Base-by-base conservation (phyloP, 2,329 filamentous ascomycete genomes). In the Didymella pomorum region DNA sequence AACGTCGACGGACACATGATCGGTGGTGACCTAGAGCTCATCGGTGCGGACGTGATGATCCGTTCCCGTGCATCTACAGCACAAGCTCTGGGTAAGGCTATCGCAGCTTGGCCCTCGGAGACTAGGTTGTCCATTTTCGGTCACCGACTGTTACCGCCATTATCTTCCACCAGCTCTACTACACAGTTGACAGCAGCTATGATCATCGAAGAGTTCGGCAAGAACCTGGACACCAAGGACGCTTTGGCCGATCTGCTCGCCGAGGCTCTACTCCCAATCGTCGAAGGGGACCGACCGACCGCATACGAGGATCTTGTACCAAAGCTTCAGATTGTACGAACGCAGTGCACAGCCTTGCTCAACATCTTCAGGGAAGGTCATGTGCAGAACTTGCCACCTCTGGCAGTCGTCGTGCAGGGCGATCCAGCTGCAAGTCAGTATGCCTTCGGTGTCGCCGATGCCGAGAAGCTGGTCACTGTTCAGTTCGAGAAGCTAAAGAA, bases 1-100 rank as follows among this genome's bases (percentile, higher is more conserved):
- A 97, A 99, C 75, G 92, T 99, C 18, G 95, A 99, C 75, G 95
- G 93, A 10, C 93, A 96, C 67, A 97, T 99, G 89, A 93, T 99
- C 82, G 91, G 94, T 73, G 95, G 96, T 50, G 96, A 99, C 70
- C 89, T 98, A 45, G 96, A 99, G 72, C 83, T 99, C 41, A 93
- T 99, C 25, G 93, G 95, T 29, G 86, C 90, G 69, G 95, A 99
- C 60, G 89, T 89, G 7, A 86, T 99, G 76, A 87, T 98, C 48
- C 88, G 94, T 61, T 97, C 93, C 8, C 91, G 94, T 66, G 89
- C 96, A n/a, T 90, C 87, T 58, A 92, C 93, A 12, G 91, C 94
- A 20, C 88, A 86, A 71, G 95, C 95, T 2, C 87, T 99, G 77
- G 95, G 94, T 31, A 85, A 92, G 64, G 84, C 96, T 41, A 91